These are phyloP conservation scores for Cornus controversa DNA, from an alignment of 148 eudicot species.

Conservation along the genomic window DNA sequence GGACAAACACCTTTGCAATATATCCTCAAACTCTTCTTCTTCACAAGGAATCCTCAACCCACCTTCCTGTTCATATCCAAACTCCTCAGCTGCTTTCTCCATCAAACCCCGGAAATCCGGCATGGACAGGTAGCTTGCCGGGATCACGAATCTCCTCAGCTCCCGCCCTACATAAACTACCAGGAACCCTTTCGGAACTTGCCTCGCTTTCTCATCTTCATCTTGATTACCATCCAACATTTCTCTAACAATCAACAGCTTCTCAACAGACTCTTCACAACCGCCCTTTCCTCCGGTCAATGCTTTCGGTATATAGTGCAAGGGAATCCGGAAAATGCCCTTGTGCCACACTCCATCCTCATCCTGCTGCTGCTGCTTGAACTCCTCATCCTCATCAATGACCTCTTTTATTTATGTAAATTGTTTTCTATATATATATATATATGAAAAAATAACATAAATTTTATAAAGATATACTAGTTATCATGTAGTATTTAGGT, in stretches of 20 bases:
- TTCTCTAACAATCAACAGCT: conserved; percentile 11
- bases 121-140: conserved; percentile 20
- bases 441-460: too few relatives aligned
- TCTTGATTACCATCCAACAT: background rate
- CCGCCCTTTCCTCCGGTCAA: background rate
- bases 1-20: conserved; percentile 6
- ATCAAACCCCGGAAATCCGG: conserved; percentile 16
- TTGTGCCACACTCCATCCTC: background rate
- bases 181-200: conserved; percentile 21
- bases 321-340: background rate
- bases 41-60: conserved; percentile 23
- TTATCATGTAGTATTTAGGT: background rate
- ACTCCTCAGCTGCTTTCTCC: conserved; percentile 23
- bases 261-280: background rate
- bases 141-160: conserved; percentile 21
- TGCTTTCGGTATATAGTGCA: background rate
- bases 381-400: background rate
- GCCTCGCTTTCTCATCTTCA: too few relatives aligned
- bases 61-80: conserved; percentile 24
- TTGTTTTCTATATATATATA: too few relatives aligned
- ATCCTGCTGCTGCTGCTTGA: background rate
- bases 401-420: background rate
- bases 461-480: too few relatives aligned
- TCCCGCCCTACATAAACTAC: conserved; percentile 25
- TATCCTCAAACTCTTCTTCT: conserved; percentile 12